phyloP scores from a whole-genome alignment of 2,329 filamentous ascomycete species.

The Thermochaetoides dissita region DNA sequence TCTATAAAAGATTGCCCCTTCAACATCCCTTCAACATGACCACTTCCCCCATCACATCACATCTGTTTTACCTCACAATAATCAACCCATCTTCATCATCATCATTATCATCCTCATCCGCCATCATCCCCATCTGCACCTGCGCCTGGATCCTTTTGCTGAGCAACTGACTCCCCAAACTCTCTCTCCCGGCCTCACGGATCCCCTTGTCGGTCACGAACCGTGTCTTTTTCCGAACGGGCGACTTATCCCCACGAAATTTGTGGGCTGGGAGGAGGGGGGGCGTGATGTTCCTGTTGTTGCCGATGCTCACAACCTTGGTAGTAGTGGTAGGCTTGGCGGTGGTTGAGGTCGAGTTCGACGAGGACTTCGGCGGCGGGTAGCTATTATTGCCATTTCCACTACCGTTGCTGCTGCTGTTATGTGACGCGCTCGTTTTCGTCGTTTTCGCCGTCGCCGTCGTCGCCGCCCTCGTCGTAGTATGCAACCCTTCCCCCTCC shows the following conservation, averaged over 20 bases:
- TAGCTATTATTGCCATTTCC: too few relatives aligned
- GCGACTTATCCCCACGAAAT: constrained; percentile 24
- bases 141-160: constrained; percentile 1
- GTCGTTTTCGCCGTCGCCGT: not conserved
- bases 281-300: too few relatives aligned
- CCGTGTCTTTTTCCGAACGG: constrained; percentile 59
- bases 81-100: constrained; percentile 17
- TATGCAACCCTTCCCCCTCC: constrained; percentile 39
- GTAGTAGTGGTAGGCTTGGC: too few relatives aligned
- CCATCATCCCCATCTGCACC: constrained; percentile 6
- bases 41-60: not conserved
- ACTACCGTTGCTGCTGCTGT: too few relatives aligned
- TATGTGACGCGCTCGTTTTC: too few relatives aligned
- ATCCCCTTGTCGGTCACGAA: constrained; percentile 69
- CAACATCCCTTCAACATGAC: too few relatives aligned
- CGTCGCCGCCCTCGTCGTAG: constrained; percentile 5
- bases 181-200: constrained; percentile 61
- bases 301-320: too few relatives aligned
- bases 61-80: constrained; percentile 10
- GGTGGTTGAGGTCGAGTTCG: too few relatives aligned
- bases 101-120: constrained; percentile 15
- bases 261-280: not conserved
- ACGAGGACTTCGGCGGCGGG: too few relatives aligned
- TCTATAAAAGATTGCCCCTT: too few relatives aligned
- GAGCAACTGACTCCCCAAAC: constrained; percentile 38